These are phyloP conservation scores for Lodderomyces parapsilosis DNA, from an alignment of 1,139 yeast genomes.

Conservation along the genomic window DNA sequence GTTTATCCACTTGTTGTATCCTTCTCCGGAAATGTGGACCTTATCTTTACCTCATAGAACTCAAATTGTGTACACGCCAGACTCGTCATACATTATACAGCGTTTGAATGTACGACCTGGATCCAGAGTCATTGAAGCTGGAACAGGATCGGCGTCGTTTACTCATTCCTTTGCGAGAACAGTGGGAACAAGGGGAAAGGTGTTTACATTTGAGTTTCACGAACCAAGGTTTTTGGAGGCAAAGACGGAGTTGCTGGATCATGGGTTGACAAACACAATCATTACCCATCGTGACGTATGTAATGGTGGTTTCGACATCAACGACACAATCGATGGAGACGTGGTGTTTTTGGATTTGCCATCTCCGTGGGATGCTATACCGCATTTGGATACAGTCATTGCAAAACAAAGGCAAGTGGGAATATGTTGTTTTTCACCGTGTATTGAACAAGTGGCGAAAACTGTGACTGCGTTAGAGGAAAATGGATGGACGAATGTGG, in stretches of 20 bases:
- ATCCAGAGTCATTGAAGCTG: slow-evolving; percentile 87
- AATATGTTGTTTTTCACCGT: slow-evolving; percentile 94
- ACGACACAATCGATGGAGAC: slow-evolving; percentile 48
- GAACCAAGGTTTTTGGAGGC: slow-evolving; percentile 83
- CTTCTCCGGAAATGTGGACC: slow-evolving; percentile 96
- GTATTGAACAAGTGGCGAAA: slow-evolving; percentile 93
- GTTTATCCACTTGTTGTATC: slow-evolving; percentile 82
- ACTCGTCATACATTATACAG: slow-evolving; percentile 86
- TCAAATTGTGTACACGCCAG: slow-evolving; percentile 96
- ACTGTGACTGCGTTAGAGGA: slow-evolving; percentile 73
- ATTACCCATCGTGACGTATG: slow-evolving; percentile 95
- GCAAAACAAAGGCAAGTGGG: slow-evolving; percentile 55
- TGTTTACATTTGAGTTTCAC: slow-evolving; percentile 90
- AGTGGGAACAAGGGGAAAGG: slow-evolving; percentile 57
- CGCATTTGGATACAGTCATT: slow-evolving; percentile 63
- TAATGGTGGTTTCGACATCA: slow-evolving; percentile 63
- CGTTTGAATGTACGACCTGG: slow-evolving; percentile 74
- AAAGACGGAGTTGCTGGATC: slow-evolving; percentile 67
- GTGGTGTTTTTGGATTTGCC: slow-evolving; percentile 90
- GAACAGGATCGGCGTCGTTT: slow-evolving; percentile 96
- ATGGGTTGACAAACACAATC: slow-evolving; percentile 55
- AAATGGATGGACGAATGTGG: slow-evolving; percentile 84
- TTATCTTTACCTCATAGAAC: slow-evolving; percentile 93
- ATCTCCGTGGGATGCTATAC: slow-evolving; percentile 96
- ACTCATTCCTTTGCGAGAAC: slow-evolving; percentile 91